Percentiles rank a stretch among this genome's conserved stretches.
These are phyloP conservation scores for Syncephalastrum monosporum DNA, from an alignment of 371 early-diverging fungal genomes.

Conservation along the genomic window DNA sequence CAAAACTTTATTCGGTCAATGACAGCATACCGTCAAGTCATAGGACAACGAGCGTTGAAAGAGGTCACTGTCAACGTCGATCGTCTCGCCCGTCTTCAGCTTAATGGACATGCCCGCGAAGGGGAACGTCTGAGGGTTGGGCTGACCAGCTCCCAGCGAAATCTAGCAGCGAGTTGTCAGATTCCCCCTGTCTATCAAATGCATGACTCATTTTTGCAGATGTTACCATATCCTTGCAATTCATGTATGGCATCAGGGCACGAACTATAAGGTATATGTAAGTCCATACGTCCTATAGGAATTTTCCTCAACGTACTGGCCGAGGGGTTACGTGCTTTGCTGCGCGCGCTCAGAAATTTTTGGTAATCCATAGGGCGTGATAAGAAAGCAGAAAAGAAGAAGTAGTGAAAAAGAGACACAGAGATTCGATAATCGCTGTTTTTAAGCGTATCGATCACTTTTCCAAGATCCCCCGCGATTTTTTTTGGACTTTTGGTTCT, in stretches of 20 bases:
- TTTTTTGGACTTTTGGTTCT: too few relatives aligned
- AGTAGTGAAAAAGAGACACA: conserved; percentile 1
- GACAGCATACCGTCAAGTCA: conserved; percentile 49
- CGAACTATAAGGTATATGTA: conserved; percentile 16
- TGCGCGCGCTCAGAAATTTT: conserved; percentile 24
- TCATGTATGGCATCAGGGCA: conserved; percentile 24
- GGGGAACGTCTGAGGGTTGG: conserved; percentile 72
- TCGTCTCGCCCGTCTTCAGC: conserved; percentile 58
- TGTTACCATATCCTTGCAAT: conserved; percentile 24
- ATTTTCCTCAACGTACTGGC: conserved; percentile 14
- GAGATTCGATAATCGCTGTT: conserved; percentile 4
- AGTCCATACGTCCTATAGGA: not conserved
- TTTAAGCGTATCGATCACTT: too few relatives aligned
- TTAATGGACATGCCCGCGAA: conserved; percentile 61
- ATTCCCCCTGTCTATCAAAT: too few relatives aligned
- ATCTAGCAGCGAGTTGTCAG: conserved; percentile 32
- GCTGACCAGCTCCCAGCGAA: conserved; percentile 73
- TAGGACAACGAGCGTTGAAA: conserved; percentile 54
- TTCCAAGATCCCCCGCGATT: too few relatives aligned
- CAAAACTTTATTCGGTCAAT: not conserved
- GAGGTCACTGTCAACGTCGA: conserved; percentile 43
- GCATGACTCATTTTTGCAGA: not conserved
- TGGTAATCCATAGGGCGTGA: conserved; percentile 22
- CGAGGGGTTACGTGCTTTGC: conserved; percentile 27
- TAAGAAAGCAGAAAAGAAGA: conserved; percentile 6